Base-by-base conservation (phyloP, 176 grass and related monocot species). In the Zoysia pacifica region DNA sequence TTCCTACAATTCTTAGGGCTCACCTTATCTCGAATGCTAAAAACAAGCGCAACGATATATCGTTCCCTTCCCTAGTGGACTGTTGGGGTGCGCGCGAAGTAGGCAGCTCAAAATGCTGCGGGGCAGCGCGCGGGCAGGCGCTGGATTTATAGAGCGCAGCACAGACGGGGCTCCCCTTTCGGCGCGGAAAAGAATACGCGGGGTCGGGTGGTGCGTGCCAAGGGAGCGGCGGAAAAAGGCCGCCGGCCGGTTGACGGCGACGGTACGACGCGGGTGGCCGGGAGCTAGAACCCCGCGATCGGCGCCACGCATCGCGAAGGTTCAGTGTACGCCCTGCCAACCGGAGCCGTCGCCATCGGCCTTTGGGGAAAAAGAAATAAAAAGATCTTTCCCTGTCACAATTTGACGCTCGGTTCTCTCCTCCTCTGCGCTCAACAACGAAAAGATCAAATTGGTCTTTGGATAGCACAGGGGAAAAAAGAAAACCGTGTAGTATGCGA, bases 171-270 rank as follows among this genome's bases (percentile, higher is more conserved):
- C 38, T n/a, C 44, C 50, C 60, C 14, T 64, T 77, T 16, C 13
- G 61, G 59, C 20, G 44, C n/a, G 3, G 10, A n/a, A 64, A 4
- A 43, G n/a, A 40, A 20, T 4, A 11, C 40, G 18, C 61, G 9
- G 53, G 44, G 5, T 45, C 5, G 44, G 5, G 53, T 28, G 75
- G 73, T 69, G 81, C 60, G 9, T 52, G 73, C 65, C 73, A 82
- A 78, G 48, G 15, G 36, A 72, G 58, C 58, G 71, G 72, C 82
- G 70, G 72, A n/a, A 72, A 75, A 63, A 19, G 6, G 67, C 72
- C 82, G 65, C 13, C 60, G 74, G 72, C 86, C 74, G 67, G 59
- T 58, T 59, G 80, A 87, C 60, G 50, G 74, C 42, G 86, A 83
- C 68, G 52, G 46, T 48, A 14, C 46, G 69, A 36, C 55, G 74